Evolutionary conservation across 192 early-diverging fungal species (phyloP).

Genomic region (Coemansia sp.): DNA sequence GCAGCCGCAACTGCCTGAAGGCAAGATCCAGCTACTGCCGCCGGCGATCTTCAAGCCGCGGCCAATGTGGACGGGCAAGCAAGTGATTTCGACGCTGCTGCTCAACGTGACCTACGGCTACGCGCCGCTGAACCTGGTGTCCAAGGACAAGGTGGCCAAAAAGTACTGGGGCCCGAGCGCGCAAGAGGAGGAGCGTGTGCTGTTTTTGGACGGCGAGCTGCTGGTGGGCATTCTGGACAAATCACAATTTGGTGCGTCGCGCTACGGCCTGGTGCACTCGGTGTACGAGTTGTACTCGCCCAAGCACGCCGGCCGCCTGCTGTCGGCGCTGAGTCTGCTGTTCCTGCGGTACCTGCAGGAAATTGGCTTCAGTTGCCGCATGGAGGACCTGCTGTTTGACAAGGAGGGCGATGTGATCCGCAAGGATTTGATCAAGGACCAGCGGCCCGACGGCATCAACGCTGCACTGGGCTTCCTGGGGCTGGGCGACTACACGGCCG

Average conservation of each 20-base stretch:
- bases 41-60: conserved; percentile 86
- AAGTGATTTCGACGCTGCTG: conserved; percentile 90
- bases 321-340: conserved; percentile 85
- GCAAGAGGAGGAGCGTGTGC: conserved; percentile 77
- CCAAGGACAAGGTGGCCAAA: conserved; percentile 80
- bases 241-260: conserved; percentile 90
- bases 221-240: conserved; percentile 94
- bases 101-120: conserved; percentile 80
- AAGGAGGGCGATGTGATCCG: conserved; percentile 73
- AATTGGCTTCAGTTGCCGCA: conserved; percentile 92
- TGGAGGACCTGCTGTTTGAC: conserved; percentile 95
- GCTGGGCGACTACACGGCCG: conserved; percentile 51
- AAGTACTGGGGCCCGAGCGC: conserved; percentile 77
- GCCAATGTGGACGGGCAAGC: conserved; percentile 96
- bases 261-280: conserved; percentile 91
- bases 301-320: conserved; percentile 79
- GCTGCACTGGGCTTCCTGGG: conserved; percentile 74
- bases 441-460: conserved; percentile 61
- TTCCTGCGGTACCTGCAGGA: conserved; percentile 87
- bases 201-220: conserved; percentile 84
- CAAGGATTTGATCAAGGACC: conserved; percentile 63
- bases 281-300: conserved; percentile 94
- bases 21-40: conserved; percentile 75
- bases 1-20: conserved; percentile 53
- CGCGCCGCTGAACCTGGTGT: conserved; percentile 78